phyloP scores from a whole-genome alignment of 2,329 filamentous ascomycete genomes.

The Parafenestella ontariensis region DNA sequence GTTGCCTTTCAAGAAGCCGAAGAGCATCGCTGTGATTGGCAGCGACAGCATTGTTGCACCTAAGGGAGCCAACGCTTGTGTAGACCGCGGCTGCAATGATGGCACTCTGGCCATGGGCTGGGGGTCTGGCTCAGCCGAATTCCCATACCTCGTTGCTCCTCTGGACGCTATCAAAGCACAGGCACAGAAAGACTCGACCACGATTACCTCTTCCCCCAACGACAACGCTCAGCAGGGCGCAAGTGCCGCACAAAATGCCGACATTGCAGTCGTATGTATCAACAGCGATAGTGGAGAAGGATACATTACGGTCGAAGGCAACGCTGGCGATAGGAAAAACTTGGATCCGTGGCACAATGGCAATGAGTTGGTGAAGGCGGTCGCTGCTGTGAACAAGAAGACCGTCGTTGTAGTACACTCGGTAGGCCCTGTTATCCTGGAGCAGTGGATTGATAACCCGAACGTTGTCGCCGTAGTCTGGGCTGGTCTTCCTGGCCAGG shows the following conservation, averaged over 20 bases:
- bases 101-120: constrained; percentile 73
- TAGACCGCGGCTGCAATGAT: constrained; percentile 68
- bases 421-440: constrained; percentile 47
- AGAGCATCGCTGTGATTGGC: constrained; percentile 71
- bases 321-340: constrained; percentile 57
- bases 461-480: constrained; percentile 51
- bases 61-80: constrained; percentile 79
- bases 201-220: constrained; percentile 48
- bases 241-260: constrained; percentile 46
- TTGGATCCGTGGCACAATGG: constrained; percentile 57
- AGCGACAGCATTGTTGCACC: constrained; percentile 81
- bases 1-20: constrained; percentile 72
- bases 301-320: constrained; percentile 56
- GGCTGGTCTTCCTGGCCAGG: constrained; percentile 47
- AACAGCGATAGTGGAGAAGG: constrained; percentile 59
- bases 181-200: constrained; percentile 47
- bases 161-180: constrained; percentile 52
- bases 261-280: constrained; percentile 56
- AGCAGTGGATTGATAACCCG: constrained; percentile 45
- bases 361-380: constrained; percentile 50
- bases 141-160: constrained; percentile 54
- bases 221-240: constrained; percentile 48
- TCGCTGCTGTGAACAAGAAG: constrained; percentile 47
- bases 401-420: constrained; percentile 50
- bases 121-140: constrained; percentile 64